Evolutionary conservation across 805 yeast genomes (phyloP), one percentile per base, ranked within the genome.

Genomic region (Starmerella gropengiesseri): DNA sequence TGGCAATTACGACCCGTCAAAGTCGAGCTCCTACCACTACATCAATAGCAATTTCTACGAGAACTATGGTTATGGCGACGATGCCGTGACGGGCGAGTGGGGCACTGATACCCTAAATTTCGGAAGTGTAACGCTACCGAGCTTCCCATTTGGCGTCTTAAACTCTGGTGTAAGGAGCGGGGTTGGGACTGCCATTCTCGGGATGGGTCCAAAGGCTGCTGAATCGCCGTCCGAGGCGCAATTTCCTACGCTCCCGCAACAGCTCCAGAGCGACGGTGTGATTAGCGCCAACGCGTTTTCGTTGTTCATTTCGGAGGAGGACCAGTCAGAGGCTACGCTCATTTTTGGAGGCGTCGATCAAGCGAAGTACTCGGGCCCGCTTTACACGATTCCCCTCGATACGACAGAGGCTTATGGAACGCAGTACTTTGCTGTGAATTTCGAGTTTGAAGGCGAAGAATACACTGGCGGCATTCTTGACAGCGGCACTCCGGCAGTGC

Each of bases 111-210:
- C 64, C 31, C 67, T 85, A 7, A 49, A 53, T 1, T 52, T 83
- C 40, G 74, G 75, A 34, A 73, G 69, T 40, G 72, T 68, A 37
- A 60, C 70, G 11, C 61, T 68, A 2, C 65, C 79, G 7, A 50
- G 66, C 1, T 61, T 78, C 29, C 74, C 82, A 5, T 71, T 86
- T 59, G 95, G 89, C 1, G 74, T 82, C 16, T 85, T 81, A 5
- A 75, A 77, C 55, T 58, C 61, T 28, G 70, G 85, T 2, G 72
- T 73, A 45, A 74, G 86, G 5, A 59, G 73, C 41, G 42, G 38
- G 5, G 4, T 32, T 12, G 14, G 33, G 7, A 22, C 23, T 2
- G 52, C 47, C 13, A 54, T 62, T 19, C 47, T 62, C 44, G 66
- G 65, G 11, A 53, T 62, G 23, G 65, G 64, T 8, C 54, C 55